Percentiles rank a stretch among this genome's conserved stretches.
Conservation (phyloP, 2,329 filamentous ascomycete species). For the Colletotrichum sp. region DNA sequence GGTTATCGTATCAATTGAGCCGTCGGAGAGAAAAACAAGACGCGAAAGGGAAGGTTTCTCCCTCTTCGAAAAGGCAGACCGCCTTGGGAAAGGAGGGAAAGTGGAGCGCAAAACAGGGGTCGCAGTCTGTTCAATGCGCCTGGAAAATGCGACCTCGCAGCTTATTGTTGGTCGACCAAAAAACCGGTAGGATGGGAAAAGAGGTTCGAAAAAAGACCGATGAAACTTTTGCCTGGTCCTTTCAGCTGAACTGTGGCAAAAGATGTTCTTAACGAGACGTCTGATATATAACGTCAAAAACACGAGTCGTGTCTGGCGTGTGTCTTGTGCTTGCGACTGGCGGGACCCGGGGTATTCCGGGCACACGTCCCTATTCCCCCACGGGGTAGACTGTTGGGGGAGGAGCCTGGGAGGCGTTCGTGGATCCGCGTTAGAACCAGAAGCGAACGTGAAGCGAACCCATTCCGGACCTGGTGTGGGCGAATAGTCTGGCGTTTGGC, state of each 20-base stretch:
- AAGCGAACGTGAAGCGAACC: background rate
- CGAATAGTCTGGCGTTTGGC: background rate
- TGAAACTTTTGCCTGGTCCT: background rate
- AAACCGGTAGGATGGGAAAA: background rate
- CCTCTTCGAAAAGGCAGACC: background rate
- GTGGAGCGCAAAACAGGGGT: background rate
- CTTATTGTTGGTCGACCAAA: background rate
- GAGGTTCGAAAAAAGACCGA: background rate
- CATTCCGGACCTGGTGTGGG: background rate
- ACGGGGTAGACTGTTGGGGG: constrained; percentile 4
- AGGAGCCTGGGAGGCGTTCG: background rate
- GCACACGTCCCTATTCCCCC: background rate
- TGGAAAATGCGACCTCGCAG: background rate
- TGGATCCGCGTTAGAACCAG: background rate
- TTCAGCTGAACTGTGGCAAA: background rate
- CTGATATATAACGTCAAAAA: background rate
- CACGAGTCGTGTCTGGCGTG: background rate
- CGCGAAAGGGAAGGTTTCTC: background rate
- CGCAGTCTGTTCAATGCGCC: background rate
- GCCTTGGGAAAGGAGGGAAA: background rate
- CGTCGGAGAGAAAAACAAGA: background rate
- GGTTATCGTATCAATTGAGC: background rate
- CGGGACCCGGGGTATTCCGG: background rate
- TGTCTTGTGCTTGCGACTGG: background rate
- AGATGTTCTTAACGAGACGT: background rate